Percentiles rank a stretch among this genome's conserved stretches.
These are phyloP conservation scores for Sporothrix pseudoabietina DNA, from an alignment of 2,329 filamentous ascomycete species.

Conservation along the genomic window DNA sequence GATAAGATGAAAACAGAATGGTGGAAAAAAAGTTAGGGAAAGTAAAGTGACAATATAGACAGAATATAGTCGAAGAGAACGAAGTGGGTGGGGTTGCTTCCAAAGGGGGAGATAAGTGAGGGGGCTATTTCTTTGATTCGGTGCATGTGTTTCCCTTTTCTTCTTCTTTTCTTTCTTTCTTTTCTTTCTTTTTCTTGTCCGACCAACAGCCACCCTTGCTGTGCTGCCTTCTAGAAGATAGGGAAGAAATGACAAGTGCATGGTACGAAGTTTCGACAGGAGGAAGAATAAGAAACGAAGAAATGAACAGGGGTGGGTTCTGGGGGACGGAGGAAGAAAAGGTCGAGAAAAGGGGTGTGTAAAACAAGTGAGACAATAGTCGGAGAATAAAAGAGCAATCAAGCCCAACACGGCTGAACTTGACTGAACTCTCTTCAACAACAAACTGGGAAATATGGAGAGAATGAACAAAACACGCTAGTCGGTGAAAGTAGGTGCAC, in stretches of 20 bases:
- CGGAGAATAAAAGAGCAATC: constrained; percentile 9
- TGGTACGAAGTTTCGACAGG: neutral
- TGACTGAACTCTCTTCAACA: neutral
- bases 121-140: neutral
- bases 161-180: neutral
- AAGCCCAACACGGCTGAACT: neutral
- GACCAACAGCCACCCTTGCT: constrained; percentile 5
- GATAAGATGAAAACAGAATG: neutral
- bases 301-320: neutral
- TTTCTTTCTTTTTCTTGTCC: constrained; percentile 1
- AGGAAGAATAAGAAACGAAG: neutral
- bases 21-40: neutral
- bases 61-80: neutral
- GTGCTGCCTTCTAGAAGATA: constrained; percentile 22
- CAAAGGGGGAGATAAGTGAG: neutral
- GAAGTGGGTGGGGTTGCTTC: neutral
- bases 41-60: neutral
- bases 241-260: neutral
- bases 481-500: neutral
- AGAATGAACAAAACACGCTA: neutral
- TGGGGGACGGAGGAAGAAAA: neutral
- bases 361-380: constrained; percentile 7
- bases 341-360: neutral
- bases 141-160: neutral
- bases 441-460: neutral